These are phyloP conservation scores for Lophiostoma macrostomum DNA, from an alignment of 495 filamentous ascomycete genomes.

Conservation along the genomic window DNA sequence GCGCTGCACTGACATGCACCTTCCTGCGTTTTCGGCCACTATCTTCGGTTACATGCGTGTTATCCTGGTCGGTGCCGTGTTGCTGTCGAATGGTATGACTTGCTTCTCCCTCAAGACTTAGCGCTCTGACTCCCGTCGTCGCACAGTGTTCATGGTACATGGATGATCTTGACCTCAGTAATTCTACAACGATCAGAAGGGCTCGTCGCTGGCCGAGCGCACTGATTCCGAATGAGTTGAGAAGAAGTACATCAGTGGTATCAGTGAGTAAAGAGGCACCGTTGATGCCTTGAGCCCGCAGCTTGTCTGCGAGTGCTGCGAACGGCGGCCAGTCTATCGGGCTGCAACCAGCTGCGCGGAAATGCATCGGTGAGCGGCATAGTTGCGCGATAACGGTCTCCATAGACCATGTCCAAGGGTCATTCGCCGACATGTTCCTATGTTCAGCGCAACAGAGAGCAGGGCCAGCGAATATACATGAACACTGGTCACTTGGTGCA, in stretches of 20 bases:
- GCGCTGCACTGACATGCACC: constrained; percentile 30
- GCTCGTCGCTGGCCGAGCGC: constrained; percentile 1
- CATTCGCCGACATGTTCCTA: too few species aligned
- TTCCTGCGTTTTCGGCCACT: constrained; percentile 46
- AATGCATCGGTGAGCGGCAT: constrained; percentile 45
- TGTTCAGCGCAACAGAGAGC: too few species aligned
- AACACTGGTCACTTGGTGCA: too few species aligned
- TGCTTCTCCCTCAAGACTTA: background rate
- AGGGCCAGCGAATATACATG: too few species aligned
- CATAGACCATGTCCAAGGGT: constrained; percentile 36
- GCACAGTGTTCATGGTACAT: background rate
- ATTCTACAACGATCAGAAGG: constrained; percentile 1
- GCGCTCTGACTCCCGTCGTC: background rate
- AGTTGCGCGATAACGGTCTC: constrained; percentile 48
- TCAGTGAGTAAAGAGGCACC: constrained; percentile 6
- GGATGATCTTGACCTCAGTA: background rate
- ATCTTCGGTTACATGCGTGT: constrained; percentile 27
- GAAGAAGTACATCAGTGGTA: constrained; percentile 3
- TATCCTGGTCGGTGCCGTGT: background rate
- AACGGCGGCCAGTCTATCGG: background rate
- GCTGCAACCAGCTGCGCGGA: background rate
- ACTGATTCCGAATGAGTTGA: background rate
- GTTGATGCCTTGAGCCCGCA: background rate
- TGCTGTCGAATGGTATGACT: too few species aligned
- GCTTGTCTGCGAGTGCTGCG: background rate